These are phyloP conservation scores for Mycena galericulata DNA, from an alignment of 768 basidiomycete species.

Conservation along the genomic window DNA sequence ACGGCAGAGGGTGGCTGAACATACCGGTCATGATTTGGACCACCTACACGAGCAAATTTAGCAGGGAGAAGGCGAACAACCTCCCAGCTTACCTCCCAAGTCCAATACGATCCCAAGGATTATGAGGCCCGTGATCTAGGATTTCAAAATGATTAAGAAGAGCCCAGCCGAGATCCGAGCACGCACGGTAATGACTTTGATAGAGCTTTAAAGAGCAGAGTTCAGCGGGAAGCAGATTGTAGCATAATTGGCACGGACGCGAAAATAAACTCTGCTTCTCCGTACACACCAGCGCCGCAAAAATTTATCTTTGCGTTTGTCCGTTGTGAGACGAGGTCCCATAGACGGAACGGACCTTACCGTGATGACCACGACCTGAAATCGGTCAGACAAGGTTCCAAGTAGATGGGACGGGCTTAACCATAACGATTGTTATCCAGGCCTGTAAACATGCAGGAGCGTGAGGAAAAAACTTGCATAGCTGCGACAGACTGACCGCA, in stretches of 20 bases:
- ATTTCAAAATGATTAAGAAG: background rate
- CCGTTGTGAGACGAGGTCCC: no score
- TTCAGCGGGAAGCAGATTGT: background rate
- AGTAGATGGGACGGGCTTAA: background rate
- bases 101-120: conserved; percentile 83
- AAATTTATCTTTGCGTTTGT: no score
- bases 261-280: conserved; percentile 89
- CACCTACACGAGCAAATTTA: conserved; percentile 61
- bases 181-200: conserved; percentile 81
- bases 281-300: conserved; percentile 82
- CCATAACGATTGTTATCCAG: conserved; percentile 74
- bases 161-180: background rate
- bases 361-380: conserved; percentile 74
- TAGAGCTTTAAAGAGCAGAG: conserved; percentile 62
- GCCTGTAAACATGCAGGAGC: conserved; percentile 32
- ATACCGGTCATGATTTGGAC: conserved; percentile 80
- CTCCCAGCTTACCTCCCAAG: conserved; percentile 66
- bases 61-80: background rate
- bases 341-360: no score
- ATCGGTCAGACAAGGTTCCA: background rate
- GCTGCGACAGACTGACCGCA: conserved; percentile 80
- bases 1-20: conserved; percentile 43
- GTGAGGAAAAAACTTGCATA: conserved; percentile 59
- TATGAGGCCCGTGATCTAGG: conserved; percentile 74
- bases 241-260: conserved; percentile 61